These are phyloP conservation scores for Tetrahymena borealis DNA, from an alignment of 73 alveolate species.

Conservation along the genomic window DNA sequence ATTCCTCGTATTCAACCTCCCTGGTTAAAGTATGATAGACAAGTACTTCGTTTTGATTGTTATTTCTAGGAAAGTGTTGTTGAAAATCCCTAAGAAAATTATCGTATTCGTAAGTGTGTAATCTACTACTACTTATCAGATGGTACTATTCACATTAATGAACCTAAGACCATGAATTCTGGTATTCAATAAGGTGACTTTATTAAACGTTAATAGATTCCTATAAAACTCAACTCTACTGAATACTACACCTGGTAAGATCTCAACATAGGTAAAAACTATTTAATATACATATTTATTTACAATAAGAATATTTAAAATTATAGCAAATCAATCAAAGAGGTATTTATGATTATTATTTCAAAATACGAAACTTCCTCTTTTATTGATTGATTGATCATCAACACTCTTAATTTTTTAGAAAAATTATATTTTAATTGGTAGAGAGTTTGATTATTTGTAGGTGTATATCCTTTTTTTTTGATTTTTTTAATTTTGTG, in stretches of 20 bases:
- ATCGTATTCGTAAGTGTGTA: slow-evolving; percentile 76
- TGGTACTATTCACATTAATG: slow-evolving; percentile 90
- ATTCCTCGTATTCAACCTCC: slow-evolving; percentile 79
- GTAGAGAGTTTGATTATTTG: slow-evolving; percentile 11
- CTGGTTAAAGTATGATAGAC: slow-evolving; percentile 81
- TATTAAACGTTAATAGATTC: slow-evolving; percentile 89
- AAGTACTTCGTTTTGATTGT: slow-evolving; percentile 83
- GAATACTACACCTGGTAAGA: slow-evolving; percentile 77
- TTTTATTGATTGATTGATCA: neutral
- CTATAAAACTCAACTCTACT: slow-evolving; percentile 60
- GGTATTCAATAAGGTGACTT: slow-evolving; percentile 98
- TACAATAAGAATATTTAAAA: neutral
- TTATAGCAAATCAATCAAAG: neutral
- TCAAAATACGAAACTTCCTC: neutral
- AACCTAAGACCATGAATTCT: slow-evolving; percentile 89
- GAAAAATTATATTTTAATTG: slow-evolving; percentile 34
- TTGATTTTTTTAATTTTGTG: neutral
- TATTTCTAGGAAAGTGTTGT: slow-evolving; percentile 92
- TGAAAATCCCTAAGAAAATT: slow-evolving; percentile 82
- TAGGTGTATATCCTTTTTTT: neutral
- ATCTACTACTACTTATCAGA: slow-evolving; percentile 88
- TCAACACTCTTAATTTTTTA: neutral
- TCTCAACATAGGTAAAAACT: slow-evolving; percentile 58
- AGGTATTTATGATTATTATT: neutral
- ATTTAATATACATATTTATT: neutral